These are phyloP conservation scores for Rhodotorula sp. DNA, from an alignment of 1,284 basidiomycete genomes.

Conservation along the genomic window DNA sequence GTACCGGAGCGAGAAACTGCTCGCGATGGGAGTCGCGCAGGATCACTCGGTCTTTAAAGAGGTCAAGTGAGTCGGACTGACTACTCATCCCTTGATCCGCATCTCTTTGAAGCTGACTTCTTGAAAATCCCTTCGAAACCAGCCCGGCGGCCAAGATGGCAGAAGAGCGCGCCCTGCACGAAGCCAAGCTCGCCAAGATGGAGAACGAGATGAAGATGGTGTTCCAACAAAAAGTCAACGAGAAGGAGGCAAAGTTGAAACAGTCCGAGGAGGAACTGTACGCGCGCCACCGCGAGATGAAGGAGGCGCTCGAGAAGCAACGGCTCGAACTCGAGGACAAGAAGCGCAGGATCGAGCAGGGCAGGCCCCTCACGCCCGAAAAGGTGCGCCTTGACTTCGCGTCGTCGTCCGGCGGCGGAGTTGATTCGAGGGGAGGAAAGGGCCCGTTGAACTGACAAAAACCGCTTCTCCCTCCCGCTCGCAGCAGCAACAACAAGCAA, in stretches of 20 bases:
- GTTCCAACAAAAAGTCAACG: slow-evolving; percentile 98
- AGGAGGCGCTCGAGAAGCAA: slow-evolving; percentile 96
- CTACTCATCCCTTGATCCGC: neutral
- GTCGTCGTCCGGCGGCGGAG: too few relatives aligned
- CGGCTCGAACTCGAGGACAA: slow-evolving; percentile 93
- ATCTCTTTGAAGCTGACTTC: neutral
- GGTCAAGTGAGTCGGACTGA: slow-evolving; percentile 71
- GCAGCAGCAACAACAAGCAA: slow-evolving; percentile 48
- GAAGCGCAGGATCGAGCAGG: slow-evolving; percentile 93
- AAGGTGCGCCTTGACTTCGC: too few relatives aligned
- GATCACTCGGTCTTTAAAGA: slow-evolving; percentile 97
- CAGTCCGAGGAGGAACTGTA: slow-evolving; percentile 97
- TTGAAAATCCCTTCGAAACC: slow-evolving; percentile 8
- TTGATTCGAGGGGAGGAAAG: too few relatives aligned
- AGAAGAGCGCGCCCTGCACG: slow-evolving; percentile 71
- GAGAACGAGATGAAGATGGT: slow-evolving; percentile 77
- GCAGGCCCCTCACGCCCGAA: slow-evolving; percentile 90
- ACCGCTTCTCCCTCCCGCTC: neutral
- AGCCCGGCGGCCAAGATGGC: slow-evolving; percentile 92
- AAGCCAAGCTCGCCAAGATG: slow-evolving; percentile 94
- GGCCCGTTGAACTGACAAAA: neutral
- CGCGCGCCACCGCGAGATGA: slow-evolving; percentile 96
- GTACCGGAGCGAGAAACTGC: slow-evolving; percentile 89
- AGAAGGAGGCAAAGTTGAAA: slow-evolving; percentile 96
- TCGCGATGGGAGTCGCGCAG: slow-evolving; percentile 93